phyloP scores from a whole-genome alignment of 2,329 filamentous ascomycete genomes.

The Fusarium pseudoanthophilum region DNA sequence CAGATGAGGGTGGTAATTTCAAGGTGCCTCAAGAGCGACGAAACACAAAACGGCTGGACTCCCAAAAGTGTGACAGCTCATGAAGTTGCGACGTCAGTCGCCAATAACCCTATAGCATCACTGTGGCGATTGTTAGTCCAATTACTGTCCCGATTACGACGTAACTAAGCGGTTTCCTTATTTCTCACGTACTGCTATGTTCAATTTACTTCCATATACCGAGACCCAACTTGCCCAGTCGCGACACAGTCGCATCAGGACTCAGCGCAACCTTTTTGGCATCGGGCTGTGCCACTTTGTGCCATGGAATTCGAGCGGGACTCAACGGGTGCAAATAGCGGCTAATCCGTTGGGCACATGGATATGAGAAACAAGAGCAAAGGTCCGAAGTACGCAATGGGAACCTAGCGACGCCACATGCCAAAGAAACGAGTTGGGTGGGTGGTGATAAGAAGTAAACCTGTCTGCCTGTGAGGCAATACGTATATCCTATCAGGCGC shows the following conservation, averaged over 20 bases:
- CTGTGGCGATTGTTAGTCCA: conserved; percentile 15
- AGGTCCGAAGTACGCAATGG: conserved; percentile 14
- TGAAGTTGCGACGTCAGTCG: conserved; percentile 10
- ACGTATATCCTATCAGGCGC: conserved; percentile 1
- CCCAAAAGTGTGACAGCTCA: conserved; percentile 22
- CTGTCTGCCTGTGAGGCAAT: conserved; percentile 6
- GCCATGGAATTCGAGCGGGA: conserved; percentile 35
- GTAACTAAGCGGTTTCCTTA: not conserved
- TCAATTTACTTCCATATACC: not conserved
- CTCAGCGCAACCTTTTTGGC: conserved; percentile 26
- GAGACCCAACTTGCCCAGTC: not conserved
- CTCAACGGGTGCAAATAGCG: conserved; percentile 33
- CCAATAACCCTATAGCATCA: conserved; percentile 15
- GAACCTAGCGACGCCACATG: conserved; percentile 42
- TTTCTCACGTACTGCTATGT: not conserved
- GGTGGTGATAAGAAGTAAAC: conserved; percentile 32
- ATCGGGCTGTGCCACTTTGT: conserved; percentile 29
- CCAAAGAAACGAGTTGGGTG: conserved; percentile 30
- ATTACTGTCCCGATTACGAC: not conserved
- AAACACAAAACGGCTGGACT: conserved; percentile 6
- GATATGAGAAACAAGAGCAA: not conserved
- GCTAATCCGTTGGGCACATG: conserved; percentile 30
- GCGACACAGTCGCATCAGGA: not conserved
- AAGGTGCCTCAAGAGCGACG: not conserved
- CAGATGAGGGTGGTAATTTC: not conserved